These are phyloP conservation scores for Ophiosphaerella narmari DNA, from an alignment of 2,329 filamentous ascomycete genomes.

Conservation along the genomic window DNA sequence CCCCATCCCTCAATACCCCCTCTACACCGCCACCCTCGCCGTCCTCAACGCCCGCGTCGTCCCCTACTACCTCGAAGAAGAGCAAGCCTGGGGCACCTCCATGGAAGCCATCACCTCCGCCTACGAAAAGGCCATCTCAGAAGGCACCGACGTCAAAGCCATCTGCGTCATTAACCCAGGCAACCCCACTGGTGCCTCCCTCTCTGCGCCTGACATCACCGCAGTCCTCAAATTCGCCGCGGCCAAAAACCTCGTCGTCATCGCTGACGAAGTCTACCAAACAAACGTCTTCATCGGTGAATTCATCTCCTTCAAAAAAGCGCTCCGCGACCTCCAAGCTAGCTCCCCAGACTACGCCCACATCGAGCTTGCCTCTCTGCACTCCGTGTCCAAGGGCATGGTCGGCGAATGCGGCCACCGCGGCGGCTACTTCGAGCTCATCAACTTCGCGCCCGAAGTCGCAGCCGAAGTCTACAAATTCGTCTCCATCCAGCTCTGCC, in stretches of 20 bases:
- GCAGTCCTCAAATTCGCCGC: constrained; percentile 85
- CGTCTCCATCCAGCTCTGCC: constrained; percentile 94
- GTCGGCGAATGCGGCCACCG: constrained; percentile 98
- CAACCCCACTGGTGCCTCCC: constrained; percentile 91
- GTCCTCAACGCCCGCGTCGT: constrained; percentile 85
- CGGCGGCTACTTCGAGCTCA: constrained; percentile 95
- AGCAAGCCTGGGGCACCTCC: constrained; percentile 85
- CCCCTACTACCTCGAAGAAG: constrained; percentile 91
- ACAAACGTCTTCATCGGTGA: constrained; percentile 95
- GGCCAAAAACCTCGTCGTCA: constrained; percentile 81
- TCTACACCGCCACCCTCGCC: constrained; percentile 91
- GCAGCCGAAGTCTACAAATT: constrained; percentile 98
- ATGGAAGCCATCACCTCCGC: constrained; percentile 75
- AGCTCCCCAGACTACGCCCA: constrained; percentile 71
- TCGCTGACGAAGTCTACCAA: constrained; percentile 98
- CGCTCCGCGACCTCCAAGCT: constrained; percentile 79
- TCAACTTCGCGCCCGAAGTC: constrained; percentile 84
- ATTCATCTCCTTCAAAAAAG: constrained; percentile 95
- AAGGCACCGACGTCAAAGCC: constrained; percentile 84
- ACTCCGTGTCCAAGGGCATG: constrained; percentile 98
- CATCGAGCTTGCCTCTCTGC: constrained; percentile 87
- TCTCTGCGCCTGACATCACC: constrained; percentile 78
- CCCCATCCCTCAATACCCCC: constrained; percentile 95
- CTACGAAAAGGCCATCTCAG: constrained; percentile 72
- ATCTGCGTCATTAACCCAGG: constrained; percentile 98